phyloP scores from a whole-genome alignment of 2,329 filamentous ascomycete genomes.

The Aureobasidium zeae region DNA sequence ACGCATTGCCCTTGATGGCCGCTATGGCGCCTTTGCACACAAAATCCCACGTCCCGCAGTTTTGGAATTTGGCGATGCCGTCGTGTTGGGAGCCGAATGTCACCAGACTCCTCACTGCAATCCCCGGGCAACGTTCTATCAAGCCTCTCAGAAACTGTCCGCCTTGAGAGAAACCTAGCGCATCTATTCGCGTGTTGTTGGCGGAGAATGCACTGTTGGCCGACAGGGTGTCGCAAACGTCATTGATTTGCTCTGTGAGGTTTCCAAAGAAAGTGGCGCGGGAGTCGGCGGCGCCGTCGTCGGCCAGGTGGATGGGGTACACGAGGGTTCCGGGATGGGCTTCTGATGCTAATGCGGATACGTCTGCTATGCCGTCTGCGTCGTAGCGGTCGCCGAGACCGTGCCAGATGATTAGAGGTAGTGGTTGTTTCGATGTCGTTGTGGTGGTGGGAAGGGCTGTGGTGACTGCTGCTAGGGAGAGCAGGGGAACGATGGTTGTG shows the following conservation, averaged over 20 bases:
- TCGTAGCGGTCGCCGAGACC: slow-evolving; percentile 69
- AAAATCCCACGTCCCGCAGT: slow-evolving; percentile 63
- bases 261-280: slow-evolving; percentile 87
- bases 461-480: background rate
- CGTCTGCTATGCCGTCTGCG: slow-evolving; percentile 60
- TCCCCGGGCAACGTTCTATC: slow-evolving; percentile 82
- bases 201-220: slow-evolving; percentile 58
- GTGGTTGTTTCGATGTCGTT: slow-evolving; percentile 38
- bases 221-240: slow-evolving; percentile 70
- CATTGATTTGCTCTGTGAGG: slow-evolving; percentile 64
- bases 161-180: slow-evolving; percentile 89
- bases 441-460: slow-evolving; percentile 1
- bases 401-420: slow-evolving; percentile 93
- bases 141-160: slow-evolving; percentile 92
- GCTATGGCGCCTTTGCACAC: slow-evolving; percentile 73
- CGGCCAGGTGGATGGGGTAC: slow-evolving; percentile 65
- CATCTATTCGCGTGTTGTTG: slow-evolving; percentile 52
- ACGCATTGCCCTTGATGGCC: slow-evolving; percentile 70
- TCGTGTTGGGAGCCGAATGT: slow-evolving; percentile 91
- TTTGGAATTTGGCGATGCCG: slow-evolving; percentile 75
- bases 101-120: slow-evolving; percentile 66
- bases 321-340: slow-evolving; percentile 76
- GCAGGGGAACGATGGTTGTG: background rate
- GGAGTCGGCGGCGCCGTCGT: slow-evolving; percentile 59
- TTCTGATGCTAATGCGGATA: slow-evolving; percentile 62